phyloP scores from a whole-genome alignment of 2,329 filamentous ascomycete genomes.

The Xylariomycetidae sp. region DNA sequence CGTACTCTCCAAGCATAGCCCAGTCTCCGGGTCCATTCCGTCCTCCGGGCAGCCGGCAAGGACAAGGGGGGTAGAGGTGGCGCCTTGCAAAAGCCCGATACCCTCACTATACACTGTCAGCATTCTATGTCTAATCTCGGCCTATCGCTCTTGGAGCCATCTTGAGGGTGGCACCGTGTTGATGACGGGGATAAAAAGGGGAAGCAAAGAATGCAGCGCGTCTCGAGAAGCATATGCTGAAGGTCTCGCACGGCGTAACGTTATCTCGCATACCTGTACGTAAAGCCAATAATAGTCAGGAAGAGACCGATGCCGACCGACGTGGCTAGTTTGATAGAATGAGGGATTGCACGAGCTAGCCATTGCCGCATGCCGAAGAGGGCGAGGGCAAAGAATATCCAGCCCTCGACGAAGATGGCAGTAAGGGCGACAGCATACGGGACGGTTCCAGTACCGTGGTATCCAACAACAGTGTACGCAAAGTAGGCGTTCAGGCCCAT shows the following conservation, averaged over 20 bases:
- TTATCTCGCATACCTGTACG: too few relatives aligned
- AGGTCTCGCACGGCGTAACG: too few relatives aligned
- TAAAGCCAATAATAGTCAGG: constrained; percentile 69
- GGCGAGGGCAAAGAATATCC: constrained; percentile 77
- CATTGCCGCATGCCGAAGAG: constrained; percentile 80
- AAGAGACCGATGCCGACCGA: constrained; percentile 84
- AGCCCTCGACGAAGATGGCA: constrained; percentile 84
- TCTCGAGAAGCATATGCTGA: too few relatives aligned
- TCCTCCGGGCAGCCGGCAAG: constrained; percentile 64
- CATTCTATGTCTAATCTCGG: too few relatives aligned
- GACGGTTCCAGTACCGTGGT: constrained; percentile 67
- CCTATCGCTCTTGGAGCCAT: too few relatives aligned
- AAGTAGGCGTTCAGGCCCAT: constrained; percentile 89
- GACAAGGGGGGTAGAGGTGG: constrained; percentile 62
- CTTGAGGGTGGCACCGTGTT: too few relatives aligned
- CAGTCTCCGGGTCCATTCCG: constrained; percentile 35
- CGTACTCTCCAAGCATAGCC: constrained; percentile 55
- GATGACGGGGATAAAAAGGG: too few relatives aligned
- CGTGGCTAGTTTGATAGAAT: constrained; percentile 81
- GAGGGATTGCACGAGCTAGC: constrained; percentile 78
- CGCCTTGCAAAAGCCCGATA: constrained; percentile 72
- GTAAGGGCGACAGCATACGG: constrained; percentile 74
- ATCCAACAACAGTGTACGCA: constrained; percentile 68
- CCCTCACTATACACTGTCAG: constrained; percentile 79
- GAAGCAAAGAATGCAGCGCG: too few relatives aligned